phyloP scores from a whole-genome alignment of 176 grass and related monocot genomes.

The Lolium rigidum region DNA sequence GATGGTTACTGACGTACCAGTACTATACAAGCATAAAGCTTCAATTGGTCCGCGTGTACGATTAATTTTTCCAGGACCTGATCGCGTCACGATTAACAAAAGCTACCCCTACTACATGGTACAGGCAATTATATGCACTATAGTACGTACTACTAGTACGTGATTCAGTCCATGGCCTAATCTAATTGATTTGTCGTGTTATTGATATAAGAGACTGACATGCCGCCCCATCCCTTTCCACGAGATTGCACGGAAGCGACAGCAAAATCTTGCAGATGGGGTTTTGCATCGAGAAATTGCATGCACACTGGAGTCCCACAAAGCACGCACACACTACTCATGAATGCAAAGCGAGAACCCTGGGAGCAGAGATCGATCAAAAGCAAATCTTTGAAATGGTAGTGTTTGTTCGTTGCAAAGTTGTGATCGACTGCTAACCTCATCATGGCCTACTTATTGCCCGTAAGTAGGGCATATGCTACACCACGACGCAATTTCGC shows the following conservation, averaged over 20 bases:
- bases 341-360: constrained; percentile 37
- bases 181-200: constrained; percentile 21
- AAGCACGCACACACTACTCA: constrained; percentile 9
- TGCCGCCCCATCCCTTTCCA: constrained; percentile 27
- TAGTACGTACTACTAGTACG: not conserved
- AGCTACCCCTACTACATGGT: not conserved
- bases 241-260: constrained; percentile 29
- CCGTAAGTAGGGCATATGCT: constrained; percentile 14
- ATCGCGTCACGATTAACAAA: constrained; percentile 35
- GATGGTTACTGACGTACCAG: not conserved
- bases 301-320: constrained; percentile 9
- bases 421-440: constrained; percentile 39
- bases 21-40: not conserved
- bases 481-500: not conserved
- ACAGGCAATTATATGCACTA: constrained; percentile 13
- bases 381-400: constrained; percentile 43
- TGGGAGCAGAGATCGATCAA: not conserved
- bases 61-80: constrained; percentile 1
- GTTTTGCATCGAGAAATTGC: constrained; percentile 17
- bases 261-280: constrained; percentile 36
- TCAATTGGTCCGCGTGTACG: not conserved
- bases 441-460: constrained; percentile 44
- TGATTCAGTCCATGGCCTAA: not conserved
- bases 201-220: constrained; percentile 29
- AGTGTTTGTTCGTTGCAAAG: constrained; percentile 48